phyloP scores from a whole-genome alignment of 345 rosid species.

The Rhodamnia rubescens region DNA sequence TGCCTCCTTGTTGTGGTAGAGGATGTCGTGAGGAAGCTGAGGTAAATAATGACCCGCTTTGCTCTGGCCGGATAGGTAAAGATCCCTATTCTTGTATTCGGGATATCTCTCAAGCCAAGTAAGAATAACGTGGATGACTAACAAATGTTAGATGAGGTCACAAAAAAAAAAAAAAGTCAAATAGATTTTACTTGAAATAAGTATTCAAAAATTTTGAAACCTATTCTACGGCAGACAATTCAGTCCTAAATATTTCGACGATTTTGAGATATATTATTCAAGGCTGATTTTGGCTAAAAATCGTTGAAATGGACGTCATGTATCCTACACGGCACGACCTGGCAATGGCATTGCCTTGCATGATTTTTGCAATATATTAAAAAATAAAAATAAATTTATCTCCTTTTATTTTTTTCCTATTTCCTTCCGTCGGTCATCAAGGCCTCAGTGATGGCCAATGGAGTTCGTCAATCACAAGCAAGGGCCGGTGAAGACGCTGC shows the following conservation, averaged over 20 bases:
- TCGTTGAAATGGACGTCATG: background rate
- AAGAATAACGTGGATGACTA: conserved; percentile 9
- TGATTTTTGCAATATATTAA: background rate
- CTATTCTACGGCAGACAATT: too few relatives aligned
- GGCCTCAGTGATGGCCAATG: background rate
- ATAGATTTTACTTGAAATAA: too few relatives aligned
- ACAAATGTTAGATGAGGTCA: background rate
- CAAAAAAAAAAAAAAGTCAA: too few relatives aligned
- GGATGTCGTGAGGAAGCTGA: conserved; percentile 62
- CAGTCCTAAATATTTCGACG: background rate
- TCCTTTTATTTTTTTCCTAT: background rate
- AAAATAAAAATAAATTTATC: too few relatives aligned
- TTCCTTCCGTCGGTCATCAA: background rate
- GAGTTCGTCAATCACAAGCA: background rate
- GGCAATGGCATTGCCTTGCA: background rate
- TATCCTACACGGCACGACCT: background rate
- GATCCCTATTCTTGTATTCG: conserved; percentile 50
- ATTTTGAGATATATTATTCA: background rate
- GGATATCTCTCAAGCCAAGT: conserved; percentile 91
- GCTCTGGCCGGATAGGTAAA: conserved; percentile 85
- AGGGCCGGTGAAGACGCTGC: background rate
- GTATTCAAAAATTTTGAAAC: too few relatives aligned
- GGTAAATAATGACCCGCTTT: conserved; percentile 89
- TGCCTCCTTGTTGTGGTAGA: conserved; percentile 30
- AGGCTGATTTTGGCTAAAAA: background rate